These are phyloP conservation scores for Mollisiaceae sp. DNA, from an alignment of 2,329 filamentous ascomycete genomes.

Conservation along the genomic window DNA sequence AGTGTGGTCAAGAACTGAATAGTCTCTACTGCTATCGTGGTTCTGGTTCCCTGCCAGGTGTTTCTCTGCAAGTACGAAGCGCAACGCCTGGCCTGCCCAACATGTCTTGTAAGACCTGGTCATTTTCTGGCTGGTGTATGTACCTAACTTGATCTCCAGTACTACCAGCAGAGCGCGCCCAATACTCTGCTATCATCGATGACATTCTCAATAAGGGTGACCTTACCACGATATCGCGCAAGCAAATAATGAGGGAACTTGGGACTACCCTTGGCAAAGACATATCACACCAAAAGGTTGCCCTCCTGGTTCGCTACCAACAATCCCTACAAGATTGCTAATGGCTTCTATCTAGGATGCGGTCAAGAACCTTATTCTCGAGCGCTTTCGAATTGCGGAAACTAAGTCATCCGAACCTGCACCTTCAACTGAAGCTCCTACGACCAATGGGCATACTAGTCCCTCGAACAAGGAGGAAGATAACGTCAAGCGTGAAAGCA, in stretches of 20 bases:
- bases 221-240: slow-evolving; percentile 46
- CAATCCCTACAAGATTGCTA: neutral
- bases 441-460: slow-evolving; percentile 30
- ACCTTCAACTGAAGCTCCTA: slow-evolving; percentile 19
- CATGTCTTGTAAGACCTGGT: slow-evolving; percentile 34
- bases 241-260: slow-evolving; percentile 45
- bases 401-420: slow-evolving; percentile 21
- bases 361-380: slow-evolving; percentile 59
- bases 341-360: slow-evolving; percentile 46
- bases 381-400: slow-evolving; percentile 57
- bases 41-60: slow-evolving; percentile 1
- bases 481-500: slow-evolving; percentile 30
- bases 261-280: slow-evolving; percentile 42
- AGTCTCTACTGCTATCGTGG: neutral
- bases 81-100: neutral
- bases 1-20: slow-evolving; percentile 1
- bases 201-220: slow-evolving; percentile 44
- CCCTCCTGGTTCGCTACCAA: neutral
- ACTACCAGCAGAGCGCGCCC: slow-evolving; percentile 37
- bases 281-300: slow-evolving; percentile 46
- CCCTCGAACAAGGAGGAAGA: slow-evolving; percentile 3
- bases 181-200: slow-evolving; percentile 47
- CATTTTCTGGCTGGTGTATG: neutral
- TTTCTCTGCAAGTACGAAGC: neutral
- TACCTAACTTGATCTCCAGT: slow-evolving; percentile 32